These are phyloP conservation scores for Actinidia chinensis DNA, from an alignment of 179 eudicot species.

Conservation along the genomic window DNA sequence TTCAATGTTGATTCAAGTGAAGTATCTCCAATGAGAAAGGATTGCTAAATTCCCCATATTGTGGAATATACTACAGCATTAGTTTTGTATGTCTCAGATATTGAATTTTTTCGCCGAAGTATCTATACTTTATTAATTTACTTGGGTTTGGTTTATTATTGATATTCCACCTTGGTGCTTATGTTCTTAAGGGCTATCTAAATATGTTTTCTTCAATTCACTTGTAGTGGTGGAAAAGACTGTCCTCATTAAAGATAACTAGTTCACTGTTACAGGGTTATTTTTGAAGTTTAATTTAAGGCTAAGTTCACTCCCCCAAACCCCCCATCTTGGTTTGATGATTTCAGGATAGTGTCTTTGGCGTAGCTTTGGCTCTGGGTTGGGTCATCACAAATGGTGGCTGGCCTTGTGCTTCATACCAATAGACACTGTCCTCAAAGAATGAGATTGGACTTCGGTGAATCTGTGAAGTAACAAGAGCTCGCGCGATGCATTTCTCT, in stretches of 20 bases:
- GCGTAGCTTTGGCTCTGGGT: constrained; percentile 60
- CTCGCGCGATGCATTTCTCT: constrained; percentile 44
- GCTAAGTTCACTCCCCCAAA: background rate
- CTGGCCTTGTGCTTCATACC: constrained; percentile 65
- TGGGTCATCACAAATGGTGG: constrained; percentile 60
- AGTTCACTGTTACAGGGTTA: background rate
- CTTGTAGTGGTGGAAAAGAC: background rate
- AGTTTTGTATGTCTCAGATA: background rate
- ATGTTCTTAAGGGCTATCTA: too few species aligned
- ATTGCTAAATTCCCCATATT: background rate
- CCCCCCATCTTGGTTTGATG: background rate
- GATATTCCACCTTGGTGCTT: too few species aligned
- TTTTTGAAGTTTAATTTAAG: background rate
- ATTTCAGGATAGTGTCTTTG: constrained; percentile 56
- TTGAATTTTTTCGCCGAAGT: background rate
- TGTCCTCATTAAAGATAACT: background rate
- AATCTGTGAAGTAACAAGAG: constrained; percentile 68
- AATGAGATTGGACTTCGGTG: constrained; percentile 70
- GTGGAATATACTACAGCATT: background rate
- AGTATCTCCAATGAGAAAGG: background rate
- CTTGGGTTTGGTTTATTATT: too few species aligned
- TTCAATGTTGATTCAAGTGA: background rate
- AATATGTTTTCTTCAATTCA: background rate
- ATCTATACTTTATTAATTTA: background rate
- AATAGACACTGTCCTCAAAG: constrained; percentile 56